Conservation (phyloP, 2,329 filamentous ascomycete species). For the Phaeosphaeria sp. region DNA sequence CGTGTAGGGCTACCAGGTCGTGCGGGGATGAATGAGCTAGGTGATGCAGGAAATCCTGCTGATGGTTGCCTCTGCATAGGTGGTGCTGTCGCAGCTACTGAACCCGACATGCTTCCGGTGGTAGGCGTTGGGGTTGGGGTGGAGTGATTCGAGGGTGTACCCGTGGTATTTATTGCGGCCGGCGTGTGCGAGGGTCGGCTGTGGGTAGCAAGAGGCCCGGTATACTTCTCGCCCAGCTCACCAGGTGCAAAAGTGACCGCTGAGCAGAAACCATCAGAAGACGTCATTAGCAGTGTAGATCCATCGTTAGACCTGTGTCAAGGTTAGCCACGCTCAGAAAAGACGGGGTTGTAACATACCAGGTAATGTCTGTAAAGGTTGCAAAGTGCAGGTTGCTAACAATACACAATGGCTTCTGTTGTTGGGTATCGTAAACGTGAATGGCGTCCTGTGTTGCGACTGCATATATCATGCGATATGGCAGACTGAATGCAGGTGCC, state of each 20-base stretch:
- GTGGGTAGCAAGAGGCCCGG: constrained; percentile 62
- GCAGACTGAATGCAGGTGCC: constrained; percentile 76
- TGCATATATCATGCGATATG: constrained; percentile 94
- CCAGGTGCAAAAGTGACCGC: constrained; percentile 82
- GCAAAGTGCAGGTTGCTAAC: constrained; percentile 98
- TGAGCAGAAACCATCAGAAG: constrained; percentile 97
- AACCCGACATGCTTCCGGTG: constrained; percentile 66
- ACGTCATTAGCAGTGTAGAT: constrained; percentile 87
- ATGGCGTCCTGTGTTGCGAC: constrained; percentile 97
- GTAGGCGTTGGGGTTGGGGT: constrained; percentile 77
- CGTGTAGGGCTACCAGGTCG: constrained; percentile 80
- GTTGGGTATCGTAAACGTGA: constrained; percentile 94
- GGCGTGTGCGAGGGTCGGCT: constrained; percentile 37
- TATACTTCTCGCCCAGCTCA: constrained; percentile 84
- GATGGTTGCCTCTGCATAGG: constrained; percentile 59
- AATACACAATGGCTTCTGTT: constrained; percentile 89
- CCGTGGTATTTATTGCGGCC: constrained; percentile 51
- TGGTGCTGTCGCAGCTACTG: constrained; percentile 55
- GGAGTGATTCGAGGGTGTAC: constrained; percentile 63
- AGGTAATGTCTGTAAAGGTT: constrained; percentile 94
- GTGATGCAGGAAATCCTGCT: constrained; percentile 63
- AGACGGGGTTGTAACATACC: constrained; percentile 64
- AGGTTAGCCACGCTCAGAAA: constrained; percentile 10
- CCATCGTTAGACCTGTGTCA: constrained; percentile 73
- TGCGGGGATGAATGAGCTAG: constrained; percentile 60